A percentile compares a stretch with the other conserved stretches of the same genome.
Evolutionary conservation across 176 grass and related monocot species (phyloP).

Genomic region (Carex scoparia): DNA sequence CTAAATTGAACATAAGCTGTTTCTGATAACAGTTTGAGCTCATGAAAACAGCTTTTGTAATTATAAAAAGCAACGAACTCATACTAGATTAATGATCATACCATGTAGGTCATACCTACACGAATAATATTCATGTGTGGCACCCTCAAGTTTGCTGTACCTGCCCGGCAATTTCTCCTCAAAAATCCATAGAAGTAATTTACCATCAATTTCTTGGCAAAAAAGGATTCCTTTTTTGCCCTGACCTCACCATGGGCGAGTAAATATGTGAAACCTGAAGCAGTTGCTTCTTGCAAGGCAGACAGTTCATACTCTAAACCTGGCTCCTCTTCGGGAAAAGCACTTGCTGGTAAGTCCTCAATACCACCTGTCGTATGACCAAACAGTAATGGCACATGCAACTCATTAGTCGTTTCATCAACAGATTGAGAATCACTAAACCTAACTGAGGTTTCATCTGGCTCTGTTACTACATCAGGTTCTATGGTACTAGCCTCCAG

Average conservation of each 20-base stretch:
- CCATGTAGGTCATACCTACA: conserved; percentile 95
- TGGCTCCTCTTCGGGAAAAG: conserved; percentile 64
- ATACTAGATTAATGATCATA: conserved; percentile 34
- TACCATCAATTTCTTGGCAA: conserved; percentile 83
- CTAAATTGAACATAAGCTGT: not conserved
- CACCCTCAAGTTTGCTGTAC: conserved; percentile 75
- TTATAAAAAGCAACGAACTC: not conserved
- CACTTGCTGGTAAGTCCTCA: not conserved
- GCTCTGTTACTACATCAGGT: conserved; percentile 32
- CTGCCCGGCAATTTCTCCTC: conserved; percentile 89
- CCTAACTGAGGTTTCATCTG: conserved; percentile 41
- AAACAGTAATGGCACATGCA: conserved; percentile 70
- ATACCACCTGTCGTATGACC: conserved; percentile 32
- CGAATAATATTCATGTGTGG: conserved; percentile 93
- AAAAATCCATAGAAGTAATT: conserved; percentile 97
- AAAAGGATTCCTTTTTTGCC: conserved; percentile 88
- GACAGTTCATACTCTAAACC: conserved; percentile 78
- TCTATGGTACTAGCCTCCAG: conserved; percentile 47
- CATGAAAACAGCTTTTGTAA: not conserved
- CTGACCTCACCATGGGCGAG: conserved; percentile 75
- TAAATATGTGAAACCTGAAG: conserved; percentile 89
- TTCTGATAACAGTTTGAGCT: not conserved
- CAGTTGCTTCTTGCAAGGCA: conserved; percentile 74
- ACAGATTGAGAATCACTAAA: conserved; percentile 31
- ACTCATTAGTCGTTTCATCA: conserved; percentile 38